Conservation (phyloP, 2,329 filamentous ascomycete genomes). For the Incumbomyces lentus region DNA sequence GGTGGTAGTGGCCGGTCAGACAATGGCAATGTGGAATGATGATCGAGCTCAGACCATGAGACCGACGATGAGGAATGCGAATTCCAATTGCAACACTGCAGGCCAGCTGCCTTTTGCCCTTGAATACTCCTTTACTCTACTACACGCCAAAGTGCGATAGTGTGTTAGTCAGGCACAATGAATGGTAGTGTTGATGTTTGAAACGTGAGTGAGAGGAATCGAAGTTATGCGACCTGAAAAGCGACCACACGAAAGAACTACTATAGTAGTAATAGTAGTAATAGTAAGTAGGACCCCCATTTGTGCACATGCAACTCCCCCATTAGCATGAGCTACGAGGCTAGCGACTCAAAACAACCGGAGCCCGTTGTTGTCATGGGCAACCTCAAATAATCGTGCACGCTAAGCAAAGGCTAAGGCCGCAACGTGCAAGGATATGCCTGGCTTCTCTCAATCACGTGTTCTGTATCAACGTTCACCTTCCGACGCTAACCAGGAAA, state of each 20-base stretch:
- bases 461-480: too few species aligned
- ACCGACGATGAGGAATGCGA: not conserved
- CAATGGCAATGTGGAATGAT: constrained; percentile 17
- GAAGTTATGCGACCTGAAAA: constrained; percentile 6
- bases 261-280: too few species aligned
- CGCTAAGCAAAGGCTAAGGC: not conserved
- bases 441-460: not conserved
- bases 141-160: too few species aligned
- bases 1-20: not conserved
- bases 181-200: too few species aligned
- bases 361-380: not conserved
- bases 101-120: not conserved
- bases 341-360: not conserved
- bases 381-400: not conserved
- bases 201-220: not conserved
- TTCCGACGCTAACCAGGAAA: too few species aligned
- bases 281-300: too few species aligned
- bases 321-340: not conserved
- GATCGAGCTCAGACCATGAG: constrained; percentile 19
- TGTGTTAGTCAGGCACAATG: too few species aligned
- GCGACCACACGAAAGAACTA: constrained; percentile 5
- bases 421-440: not conserved
- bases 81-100: not conserved
- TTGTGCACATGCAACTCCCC: not conserved
- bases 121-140: too few species aligned